These are phyloP conservation scores for Trifolium subterraneum DNA, from an alignment of 306 rosid species.

Conservation along the genomic window DNA sequence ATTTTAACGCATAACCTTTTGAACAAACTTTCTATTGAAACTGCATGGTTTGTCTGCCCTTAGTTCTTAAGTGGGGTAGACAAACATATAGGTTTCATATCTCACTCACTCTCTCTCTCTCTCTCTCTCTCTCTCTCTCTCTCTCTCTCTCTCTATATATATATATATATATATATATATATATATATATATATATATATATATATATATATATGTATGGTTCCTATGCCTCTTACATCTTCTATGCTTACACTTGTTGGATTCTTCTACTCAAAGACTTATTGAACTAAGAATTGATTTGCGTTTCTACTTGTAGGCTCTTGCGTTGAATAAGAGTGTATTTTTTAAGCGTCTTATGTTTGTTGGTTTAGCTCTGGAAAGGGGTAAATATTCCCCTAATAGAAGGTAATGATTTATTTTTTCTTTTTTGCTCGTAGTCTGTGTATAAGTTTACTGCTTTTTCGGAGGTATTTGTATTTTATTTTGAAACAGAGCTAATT, in stretches of 20 bases:
- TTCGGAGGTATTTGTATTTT: slow-evolving; percentile 1
- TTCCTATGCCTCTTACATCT: not conserved
- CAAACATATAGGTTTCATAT: not conserved
- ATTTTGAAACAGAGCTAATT: slow-evolving; percentile 2
- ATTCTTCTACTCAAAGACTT: not conserved
- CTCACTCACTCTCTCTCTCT: too few species aligned
- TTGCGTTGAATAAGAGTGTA: slow-evolving; percentile 51
- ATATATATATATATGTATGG: not conserved
- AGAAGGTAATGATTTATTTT: slow-evolving; percentile 46
- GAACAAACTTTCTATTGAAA: too few species aligned
- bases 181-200: not conserved
- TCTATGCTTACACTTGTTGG: not conserved
- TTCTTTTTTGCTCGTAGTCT: not conserved
- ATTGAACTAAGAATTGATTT: slow-evolving; percentile 17
- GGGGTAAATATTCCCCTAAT: slow-evolving; percentile 64
- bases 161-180: too few species aligned
- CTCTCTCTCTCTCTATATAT: too few species aligned
- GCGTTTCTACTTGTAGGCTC: slow-evolving; percentile 53
- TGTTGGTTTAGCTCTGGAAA: slow-evolving; percentile 72
- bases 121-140: too few species aligned
- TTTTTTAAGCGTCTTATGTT: slow-evolving; percentile 55
- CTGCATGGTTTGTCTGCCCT: too few species aligned
- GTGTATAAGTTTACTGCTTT: not conserved
- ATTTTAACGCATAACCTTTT: too few species aligned
- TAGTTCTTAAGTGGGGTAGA: too few species aligned